Evolutionary conservation across 2,329 filamentous ascomycete species (phyloP).

Genomic region (Penicillium olsonii): DNA sequence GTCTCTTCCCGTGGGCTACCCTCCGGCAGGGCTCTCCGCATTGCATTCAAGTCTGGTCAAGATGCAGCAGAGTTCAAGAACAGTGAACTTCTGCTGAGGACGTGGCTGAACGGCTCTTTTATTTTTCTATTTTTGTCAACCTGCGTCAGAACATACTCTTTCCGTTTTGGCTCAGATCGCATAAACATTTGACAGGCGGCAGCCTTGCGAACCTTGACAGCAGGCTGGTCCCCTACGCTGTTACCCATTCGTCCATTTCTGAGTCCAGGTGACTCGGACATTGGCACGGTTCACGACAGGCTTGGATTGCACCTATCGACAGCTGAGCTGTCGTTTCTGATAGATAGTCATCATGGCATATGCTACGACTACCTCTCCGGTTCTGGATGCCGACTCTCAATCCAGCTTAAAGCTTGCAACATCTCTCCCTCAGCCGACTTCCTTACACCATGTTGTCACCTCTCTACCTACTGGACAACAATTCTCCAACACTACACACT

Average conservation of each 20-base stretch:
- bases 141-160: conserved; percentile 34
- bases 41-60: conserved; percentile 43
- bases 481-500: conserved; percentile 29
- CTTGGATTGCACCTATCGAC: conserved; percentile 29
- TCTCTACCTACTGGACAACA: conserved; percentile 29
- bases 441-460: conserved; percentile 39
- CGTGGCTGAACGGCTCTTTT: conserved; percentile 37
- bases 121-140: conserved; percentile 7
- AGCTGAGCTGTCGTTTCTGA: conserved; percentile 34
- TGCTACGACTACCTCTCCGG: conserved; percentile 36
- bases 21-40: conserved; percentile 45
- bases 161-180: conserved; percentile 35
- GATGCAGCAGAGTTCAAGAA: conserved; percentile 48
- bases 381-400: conserved; percentile 40
- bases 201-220: conserved; percentile 28
- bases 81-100: conserved; percentile 41
- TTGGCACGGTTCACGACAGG: conserved; percentile 35
- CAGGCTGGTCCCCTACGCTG: conserved; percentile 30
- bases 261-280: conserved; percentile 44
- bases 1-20: conserved; percentile 35
- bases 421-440: conserved; percentile 33
- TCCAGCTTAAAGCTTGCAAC: conserved; percentile 37
- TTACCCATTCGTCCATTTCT: conserved; percentile 34
- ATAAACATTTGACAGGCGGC: conserved; percentile 27
- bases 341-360: conserved; percentile 40